Percentiles rank a stretch among this genome's conserved stretches.
phyloP scores from a whole-genome alignment of 495 filamentous ascomycete genomes.

The Penicillium fimorum region DNA sequence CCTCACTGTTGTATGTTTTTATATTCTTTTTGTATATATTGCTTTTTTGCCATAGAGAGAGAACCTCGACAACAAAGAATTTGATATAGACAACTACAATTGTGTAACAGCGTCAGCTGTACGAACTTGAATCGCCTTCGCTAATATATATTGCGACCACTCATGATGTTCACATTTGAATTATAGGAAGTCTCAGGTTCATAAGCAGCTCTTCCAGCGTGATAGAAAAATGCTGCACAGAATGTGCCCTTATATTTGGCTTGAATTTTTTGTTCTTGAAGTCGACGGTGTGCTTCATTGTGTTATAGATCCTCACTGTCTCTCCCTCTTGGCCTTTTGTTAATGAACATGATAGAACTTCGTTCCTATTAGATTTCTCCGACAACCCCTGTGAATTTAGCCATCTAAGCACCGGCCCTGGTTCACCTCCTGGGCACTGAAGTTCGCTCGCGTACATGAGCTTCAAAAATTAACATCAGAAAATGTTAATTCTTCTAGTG shows the following conservation, averaged over 20 bases:
- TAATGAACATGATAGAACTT: slow-evolving; percentile 18
- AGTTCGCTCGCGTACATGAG: slow-evolving; percentile 28
- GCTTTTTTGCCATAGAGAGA: too few relatives aligned
- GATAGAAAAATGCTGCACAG: slow-evolving; percentile 36
- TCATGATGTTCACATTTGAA: too few relatives aligned
- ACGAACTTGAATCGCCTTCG: too few relatives aligned
- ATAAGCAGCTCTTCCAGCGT: slow-evolving; percentile 37
- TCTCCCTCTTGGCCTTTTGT: slow-evolving; percentile 1
- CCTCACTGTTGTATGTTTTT: too few relatives aligned
- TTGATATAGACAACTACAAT: too few relatives aligned
- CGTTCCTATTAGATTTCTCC: slow-evolving; percentile 39
- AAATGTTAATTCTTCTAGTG: neutral
- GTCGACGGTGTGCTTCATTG: slow-evolving; percentile 40
- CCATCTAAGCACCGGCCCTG: neutral
- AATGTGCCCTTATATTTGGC: slow-evolving; percentile 34
- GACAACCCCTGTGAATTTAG: neutral
- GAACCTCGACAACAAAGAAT: too few relatives aligned
- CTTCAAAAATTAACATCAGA: slow-evolving; percentile 7
- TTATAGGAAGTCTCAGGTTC: slow-evolving; percentile 11
- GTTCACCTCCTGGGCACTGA: slow-evolving; percentile 16
- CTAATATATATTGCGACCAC: too few relatives aligned
- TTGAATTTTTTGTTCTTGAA: slow-evolving; percentile 35
- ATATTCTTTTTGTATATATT: too few relatives aligned
- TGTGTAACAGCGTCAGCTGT: too few relatives aligned
- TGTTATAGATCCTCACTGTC: slow-evolving; percentile 19